phyloP scores from a whole-genome alignment of 345 rosid genomes.

The Noccaea caerulescens region DNA sequence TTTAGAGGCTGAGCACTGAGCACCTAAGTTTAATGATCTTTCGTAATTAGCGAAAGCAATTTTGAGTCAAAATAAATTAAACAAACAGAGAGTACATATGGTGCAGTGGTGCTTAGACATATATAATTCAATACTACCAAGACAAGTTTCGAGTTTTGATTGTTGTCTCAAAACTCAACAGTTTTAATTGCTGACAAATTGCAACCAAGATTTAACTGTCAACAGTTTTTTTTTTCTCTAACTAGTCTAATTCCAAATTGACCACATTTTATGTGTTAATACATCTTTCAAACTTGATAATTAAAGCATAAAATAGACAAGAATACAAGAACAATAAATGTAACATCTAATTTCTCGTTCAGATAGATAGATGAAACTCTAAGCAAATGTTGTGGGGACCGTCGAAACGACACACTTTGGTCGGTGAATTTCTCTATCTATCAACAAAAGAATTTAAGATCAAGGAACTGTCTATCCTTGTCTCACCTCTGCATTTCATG shows the following conservation, averaged over 20 bases:
- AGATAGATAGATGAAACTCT: slow-evolving; percentile 35
- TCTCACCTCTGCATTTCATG: slow-evolving; percentile 18
- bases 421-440: slow-evolving; percentile 37
- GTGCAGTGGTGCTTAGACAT: not conserved
- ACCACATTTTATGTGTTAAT: not conserved
- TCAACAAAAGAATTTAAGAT: slow-evolving; percentile 19
- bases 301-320: slow-evolving; percentile 34
- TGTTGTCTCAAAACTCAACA: not conserved
- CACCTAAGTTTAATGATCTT: too few relatives aligned
- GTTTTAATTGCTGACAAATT: not conserved
- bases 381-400: slow-evolving; percentile 44
- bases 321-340: slow-evolving; percentile 37
- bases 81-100: not conserved
- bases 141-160: slow-evolving; percentile 6
- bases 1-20: too few relatives aligned
- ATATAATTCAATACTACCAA: not conserved
- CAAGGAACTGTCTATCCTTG: slow-evolving; percentile 38
- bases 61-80: too few relatives aligned
- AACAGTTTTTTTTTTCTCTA: not conserved
- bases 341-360: slow-evolving; percentile 21
- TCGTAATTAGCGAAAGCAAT: too few relatives aligned
- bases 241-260: too few relatives aligned
- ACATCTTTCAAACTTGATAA: not conserved
- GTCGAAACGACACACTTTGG: slow-evolving; percentile 43
- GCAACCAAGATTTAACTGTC: not conserved